Conservation (phyloP, 2,329 filamentous ascomycete genomes). For the Fusarium nematophilum region DNA sequence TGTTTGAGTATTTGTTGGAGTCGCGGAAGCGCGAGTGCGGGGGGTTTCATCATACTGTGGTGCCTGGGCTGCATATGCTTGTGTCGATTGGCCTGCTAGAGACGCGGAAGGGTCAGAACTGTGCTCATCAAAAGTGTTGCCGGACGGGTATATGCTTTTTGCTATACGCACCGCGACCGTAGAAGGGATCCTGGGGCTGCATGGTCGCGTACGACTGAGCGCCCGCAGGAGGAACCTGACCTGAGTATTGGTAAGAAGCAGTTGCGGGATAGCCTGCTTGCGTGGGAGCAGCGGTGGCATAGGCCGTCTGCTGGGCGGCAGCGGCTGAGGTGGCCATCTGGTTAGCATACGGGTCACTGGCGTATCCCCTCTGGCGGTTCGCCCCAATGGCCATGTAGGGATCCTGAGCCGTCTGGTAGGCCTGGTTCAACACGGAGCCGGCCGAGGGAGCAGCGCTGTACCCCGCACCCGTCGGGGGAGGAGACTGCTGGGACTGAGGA, state of each 20-base stretch:
- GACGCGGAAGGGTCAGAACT: constrained; percentile 61
- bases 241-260: constrained; percentile 49
- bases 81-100: constrained; percentile 57
- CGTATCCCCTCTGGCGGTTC: constrained; percentile 48
- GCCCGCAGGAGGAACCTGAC: constrained; percentile 50
- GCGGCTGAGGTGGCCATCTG: constrained; percentile 46
- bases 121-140: constrained; percentile 45
- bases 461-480: constrained; percentile 49
- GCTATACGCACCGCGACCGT: constrained; percentile 70
- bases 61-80: constrained; percentile 57
- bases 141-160: constrained; percentile 37
- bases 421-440: constrained; percentile 47
- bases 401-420: constrained; percentile 47
- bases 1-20: constrained; percentile 54
- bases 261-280: constrained; percentile 48
- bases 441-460: constrained; percentile 45
- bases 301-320: constrained; percentile 47
- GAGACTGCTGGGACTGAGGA: constrained; percentile 48
- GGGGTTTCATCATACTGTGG: constrained; percentile 64
- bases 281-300: constrained; percentile 47
- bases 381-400: constrained; percentile 52
- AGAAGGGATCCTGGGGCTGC: constrained; percentile 65
- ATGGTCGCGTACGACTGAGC: constrained; percentile 51
- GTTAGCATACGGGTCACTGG: constrained; percentile 49
- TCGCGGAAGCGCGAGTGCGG: constrained; percentile 51